phyloP scores from a whole-genome alignment of 371 early-diverging fungal genomes.

The Conidiobolus incongruus region DNA sequence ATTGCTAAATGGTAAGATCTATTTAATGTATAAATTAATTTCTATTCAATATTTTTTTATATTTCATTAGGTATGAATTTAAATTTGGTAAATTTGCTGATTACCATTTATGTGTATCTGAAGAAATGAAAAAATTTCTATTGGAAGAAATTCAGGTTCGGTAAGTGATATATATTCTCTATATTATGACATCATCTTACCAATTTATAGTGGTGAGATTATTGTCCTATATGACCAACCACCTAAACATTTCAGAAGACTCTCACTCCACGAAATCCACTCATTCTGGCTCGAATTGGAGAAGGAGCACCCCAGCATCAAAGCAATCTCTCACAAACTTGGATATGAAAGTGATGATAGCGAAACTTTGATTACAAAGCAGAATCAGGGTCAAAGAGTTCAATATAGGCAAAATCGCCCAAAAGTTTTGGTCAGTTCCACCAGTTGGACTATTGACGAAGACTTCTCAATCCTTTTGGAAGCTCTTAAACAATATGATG shows the following conservation, averaged over 20 bases:
- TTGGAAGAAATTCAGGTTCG: slow-evolving; percentile 27
- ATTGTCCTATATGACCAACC: slow-evolving; percentile 3
- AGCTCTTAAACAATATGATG: slow-evolving; percentile 42
- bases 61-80: slow-evolving; percentile 29
- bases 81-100: slow-evolving; percentile 42
- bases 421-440: slow-evolving; percentile 60
- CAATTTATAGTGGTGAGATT: neutral
- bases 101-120: slow-evolving; percentile 70
- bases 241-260: neutral
- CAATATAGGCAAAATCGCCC: slow-evolving; percentile 27
- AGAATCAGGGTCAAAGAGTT: slow-evolving; percentile 10
- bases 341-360: slow-evolving; percentile 10
- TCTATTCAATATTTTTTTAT: neutral
- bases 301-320: slow-evolving; percentile 15
- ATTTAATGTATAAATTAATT: neutral
- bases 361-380: slow-evolving; percentile 18
- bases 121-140: slow-evolving; percentile 57
- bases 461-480: slow-evolving; percentile 64
- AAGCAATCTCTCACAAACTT: slow-evolving; percentile 10
- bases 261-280: neutral
- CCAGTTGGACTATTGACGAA: slow-evolving; percentile 94
- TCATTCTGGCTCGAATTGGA: slow-evolving; percentile 15
- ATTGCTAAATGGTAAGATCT: slow-evolving; percentile 21
- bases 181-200: neutral
- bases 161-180: slow-evolving; percentile 6